Evolutionary conservation across 306 rosid genomes (phyloP).

Genomic region (Gastrolobium villosum): DNA sequence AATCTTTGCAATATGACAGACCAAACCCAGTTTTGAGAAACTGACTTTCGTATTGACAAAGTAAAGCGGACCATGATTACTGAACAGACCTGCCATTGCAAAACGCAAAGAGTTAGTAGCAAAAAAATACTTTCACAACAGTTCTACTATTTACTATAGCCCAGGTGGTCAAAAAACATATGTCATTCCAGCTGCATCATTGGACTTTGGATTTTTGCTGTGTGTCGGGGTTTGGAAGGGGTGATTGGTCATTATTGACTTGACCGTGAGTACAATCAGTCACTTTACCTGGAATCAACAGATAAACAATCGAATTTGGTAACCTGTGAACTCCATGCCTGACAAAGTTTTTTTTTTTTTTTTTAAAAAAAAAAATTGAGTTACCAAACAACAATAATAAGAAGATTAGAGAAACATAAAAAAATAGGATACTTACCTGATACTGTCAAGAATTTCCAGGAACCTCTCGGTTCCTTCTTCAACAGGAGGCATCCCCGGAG

Average conservation of each 20-base stretch:
- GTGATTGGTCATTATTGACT: slow-evolving; percentile 7
- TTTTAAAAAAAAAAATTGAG: slow-evolving; percentile 36
- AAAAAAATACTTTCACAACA: slow-evolving; percentile 28
- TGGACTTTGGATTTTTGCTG: slow-evolving; percentile 9
- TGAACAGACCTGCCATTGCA: slow-evolving; percentile 84
- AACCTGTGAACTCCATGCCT: slow-evolving; percentile 97
- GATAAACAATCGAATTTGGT: slow-evolving; percentile 90
- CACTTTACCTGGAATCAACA: slow-evolving; percentile 88
- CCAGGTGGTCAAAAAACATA: slow-evolving; percentile 37
- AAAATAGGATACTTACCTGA: slow-evolving; percentile 62
- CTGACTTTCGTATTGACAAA: slow-evolving; percentile 81
- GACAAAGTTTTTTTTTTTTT: slow-evolving; percentile 24
- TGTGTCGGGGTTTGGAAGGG: not conserved
- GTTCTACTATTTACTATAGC: slow-evolving; percentile 17
- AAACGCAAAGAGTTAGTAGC: slow-evolving; percentile 34
- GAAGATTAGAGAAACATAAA: slow-evolving; percentile 39
- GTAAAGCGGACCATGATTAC: slow-evolving; percentile 98
- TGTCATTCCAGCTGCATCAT: slow-evolving; percentile 29
- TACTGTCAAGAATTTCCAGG: slow-evolving; percentile 73
- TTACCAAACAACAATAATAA: slow-evolving; percentile 24
- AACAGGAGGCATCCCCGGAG: slow-evolving; percentile 81
- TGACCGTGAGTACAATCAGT: slow-evolving; percentile 27
- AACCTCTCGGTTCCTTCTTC: slow-evolving; percentile 93
- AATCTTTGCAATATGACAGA: slow-evolving; percentile 97
- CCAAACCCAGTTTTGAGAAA: slow-evolving; percentile 93